Evolutionary conservation across 306 rosid species (phyloP).

Genomic region (Astragalus glycyphyllos): DNA sequence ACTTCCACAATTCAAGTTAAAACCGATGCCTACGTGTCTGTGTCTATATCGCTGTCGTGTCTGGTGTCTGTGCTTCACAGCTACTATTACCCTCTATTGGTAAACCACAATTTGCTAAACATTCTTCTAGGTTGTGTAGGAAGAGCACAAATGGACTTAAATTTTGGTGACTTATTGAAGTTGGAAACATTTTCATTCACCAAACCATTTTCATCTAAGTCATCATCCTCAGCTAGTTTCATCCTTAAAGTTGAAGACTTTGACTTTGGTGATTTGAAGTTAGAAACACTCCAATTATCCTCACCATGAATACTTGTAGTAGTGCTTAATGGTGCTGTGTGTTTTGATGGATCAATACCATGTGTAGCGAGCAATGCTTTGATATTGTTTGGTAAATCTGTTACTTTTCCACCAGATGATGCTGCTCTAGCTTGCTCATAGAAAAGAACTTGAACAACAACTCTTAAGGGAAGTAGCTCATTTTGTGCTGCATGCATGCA

Average conservation of each 20-base stretch:
- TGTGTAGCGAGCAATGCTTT: slow-evolving; percentile 81
- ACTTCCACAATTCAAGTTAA: too few species aligned
- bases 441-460: slow-evolving; percentile 98
- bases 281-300: slow-evolving; percentile 90
- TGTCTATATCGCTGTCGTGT: too few species aligned
- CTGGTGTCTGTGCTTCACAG: too few species aligned
- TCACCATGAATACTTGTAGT: slow-evolving; percentile 70
- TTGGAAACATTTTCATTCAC: slow-evolving; percentile 1
- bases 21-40: too few species aligned
- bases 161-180: slow-evolving; percentile 41
- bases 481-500: slow-evolving; percentile 99
- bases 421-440: slow-evolving; percentile 94
- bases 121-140: slow-evolving; percentile 88
- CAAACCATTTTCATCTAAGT: slow-evolving; percentile 59
- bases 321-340: slow-evolving; percentile 67
- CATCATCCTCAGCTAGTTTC: slow-evolving; percentile 94
- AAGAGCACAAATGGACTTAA: slow-evolving; percentile 68
- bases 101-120: slow-evolving; percentile 88
- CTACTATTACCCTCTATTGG: slow-evolving; percentile 47
- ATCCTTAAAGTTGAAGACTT: slow-evolving; percentile 80
- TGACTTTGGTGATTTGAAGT: slow-evolving; percentile 82
- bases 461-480: slow-evolving; percentile 90
- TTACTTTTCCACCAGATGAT: slow-evolving; percentile 72
- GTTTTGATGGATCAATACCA: slow-evolving; percentile 79
- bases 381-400: slow-evolving; percentile 81